Base-by-base conservation (phyloP, 768 basidiomycete species). In the Terana coerulea region DNA sequence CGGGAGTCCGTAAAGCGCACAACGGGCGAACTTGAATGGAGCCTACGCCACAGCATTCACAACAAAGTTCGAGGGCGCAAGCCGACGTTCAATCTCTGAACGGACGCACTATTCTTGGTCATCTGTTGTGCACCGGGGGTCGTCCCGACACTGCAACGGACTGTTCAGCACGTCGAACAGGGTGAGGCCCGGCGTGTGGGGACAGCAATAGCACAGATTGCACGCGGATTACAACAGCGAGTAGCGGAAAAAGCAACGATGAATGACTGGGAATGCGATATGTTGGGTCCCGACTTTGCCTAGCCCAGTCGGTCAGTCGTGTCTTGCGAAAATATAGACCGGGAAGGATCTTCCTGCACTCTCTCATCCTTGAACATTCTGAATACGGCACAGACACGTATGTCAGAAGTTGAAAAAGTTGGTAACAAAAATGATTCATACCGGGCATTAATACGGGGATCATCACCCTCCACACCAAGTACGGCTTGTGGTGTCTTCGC, bases 311-410 rank as follows among this genome's bases (percentile, higher is more conserved):
- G 65, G 60, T 81, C 79, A 4, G 75, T 67, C 35, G 71, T 65
- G 51, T 82, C 78, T 40, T 71, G 62, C 21, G 65, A 62, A 58
- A 81, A 79, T 30, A 83, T 59, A 0, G 83, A 79, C 17, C 74
- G 72, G 8, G 69, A 67, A 19, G 76, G 68, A 35, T 76, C 71
- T 39, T 75, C 65, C 57, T 84, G 85, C 30, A 80, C 68, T 3
- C 94, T 84, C 22, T 93, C 90, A 66, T 97, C 94, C 67, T 88
- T 92, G 57, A 97, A 71, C 86, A 95, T 88, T 41, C 93, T 95
- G 59, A 39, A 34, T 40, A 15, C 28, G 21, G 29, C n/a, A n/a
- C 28, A 54, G 39, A 41, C 15, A 34, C 49, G 31, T 25, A 37
- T 11, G 9, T 36, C 48, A 56, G 39, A 51, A 40, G 51, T 40